Evolutionary conservation across 139 green algal genomes (phyloP), one percentile per base, ranked within the genome.

Genomic region (Coelastrella sp.): DNA sequence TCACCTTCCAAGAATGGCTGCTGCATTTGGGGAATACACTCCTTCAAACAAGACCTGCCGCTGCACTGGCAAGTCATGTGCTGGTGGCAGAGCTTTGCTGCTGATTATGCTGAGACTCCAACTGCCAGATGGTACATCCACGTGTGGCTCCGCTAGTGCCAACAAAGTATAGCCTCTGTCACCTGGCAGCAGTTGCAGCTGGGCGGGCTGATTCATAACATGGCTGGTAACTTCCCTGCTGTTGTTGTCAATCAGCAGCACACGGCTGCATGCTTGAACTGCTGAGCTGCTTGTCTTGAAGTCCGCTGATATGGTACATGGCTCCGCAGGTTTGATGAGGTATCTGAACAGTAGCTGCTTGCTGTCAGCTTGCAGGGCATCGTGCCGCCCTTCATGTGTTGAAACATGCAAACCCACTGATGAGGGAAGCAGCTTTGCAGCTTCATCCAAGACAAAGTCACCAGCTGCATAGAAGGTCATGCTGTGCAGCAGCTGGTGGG

Each of bases 11-110:
- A 94, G 45, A 40, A 91, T 59, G 11, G 62, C 79, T 1, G 76
- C 79, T 40, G 73, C 41, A 81, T 94, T 94, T 43, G 87, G 27
- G 0, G 86, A 59, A 73, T 94, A 94, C n/a, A 17, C 37, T 30
- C 88, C 90, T 23, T 78, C 71, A 41, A 88, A 66, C n/a, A 69
- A 32, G 6, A 88, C 83, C 8, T n/a, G n/a, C 0, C 85, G 74
- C 30, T 72, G 41, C 0, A 87, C 60, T 25, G 83, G n/a, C 41
- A 73, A 9, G 13, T 90, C 80, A 17, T 77, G 51, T 1, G 81
- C 8, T 1, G 35, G 21, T 19, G 64, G 43, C 41, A 89, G 84
- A 30, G 64, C 66, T 15, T 43, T 38, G 25, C 57, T 85, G 35
- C 75, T 82, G 23, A 76, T 87, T 15, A 89, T 25, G 3, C 48